These are phyloP conservation scores for Entoloma clypeatum DNA, from an alignment of 1,284 basidiomycete genomes.

Conservation along the genomic window DNA sequence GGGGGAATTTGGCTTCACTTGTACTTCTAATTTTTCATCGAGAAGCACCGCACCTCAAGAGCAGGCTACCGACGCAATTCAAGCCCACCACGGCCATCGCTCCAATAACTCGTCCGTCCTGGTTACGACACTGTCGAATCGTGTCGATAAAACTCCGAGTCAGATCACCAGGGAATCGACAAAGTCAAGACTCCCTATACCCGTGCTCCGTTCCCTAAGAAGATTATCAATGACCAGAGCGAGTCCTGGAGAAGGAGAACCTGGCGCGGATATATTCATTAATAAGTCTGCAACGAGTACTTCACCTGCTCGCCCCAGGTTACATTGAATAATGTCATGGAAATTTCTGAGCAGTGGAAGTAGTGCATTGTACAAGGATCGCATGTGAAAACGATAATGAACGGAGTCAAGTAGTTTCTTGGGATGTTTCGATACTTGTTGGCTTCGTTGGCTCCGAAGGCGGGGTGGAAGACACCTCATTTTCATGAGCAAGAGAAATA, in stretches of 20 bases:
- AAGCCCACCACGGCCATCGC: too few species aligned
- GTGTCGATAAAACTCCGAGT: not conserved
- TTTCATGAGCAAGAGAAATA: constrained; percentile 11
- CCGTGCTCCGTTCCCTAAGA: constrained; percentile 15
- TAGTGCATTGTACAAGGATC: constrained; percentile 4
- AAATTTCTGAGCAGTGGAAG: not conserved
- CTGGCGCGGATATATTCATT: constrained; percentile 14
- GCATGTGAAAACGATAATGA: not conserved
- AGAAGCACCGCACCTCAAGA: too few species aligned
- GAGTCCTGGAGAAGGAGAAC: constrained; percentile 4
- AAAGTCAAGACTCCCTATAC: constrained; percentile 18
- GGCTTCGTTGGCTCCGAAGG: constrained; percentile 9
- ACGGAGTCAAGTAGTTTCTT: constrained; percentile 8
- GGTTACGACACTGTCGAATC: constrained; percentile 1
- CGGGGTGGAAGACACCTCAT: constrained; percentile 10
- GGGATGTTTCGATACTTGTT: constrained; percentile 5
- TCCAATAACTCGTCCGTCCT: too few species aligned
- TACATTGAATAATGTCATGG: constrained; percentile 8
- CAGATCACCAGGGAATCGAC: not conserved
- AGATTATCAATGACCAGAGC: constrained; percentile 12
- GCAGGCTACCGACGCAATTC: too few species aligned
- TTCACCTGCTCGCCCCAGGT: constrained; percentile 14
- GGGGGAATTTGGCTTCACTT: too few species aligned
- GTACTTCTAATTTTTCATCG: too few species aligned
- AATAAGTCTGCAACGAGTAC: constrained; percentile 7